Evolutionary conservation across 106 monocot genomes (phyloP).

Genomic region (Ottelia alismoides): DNA sequence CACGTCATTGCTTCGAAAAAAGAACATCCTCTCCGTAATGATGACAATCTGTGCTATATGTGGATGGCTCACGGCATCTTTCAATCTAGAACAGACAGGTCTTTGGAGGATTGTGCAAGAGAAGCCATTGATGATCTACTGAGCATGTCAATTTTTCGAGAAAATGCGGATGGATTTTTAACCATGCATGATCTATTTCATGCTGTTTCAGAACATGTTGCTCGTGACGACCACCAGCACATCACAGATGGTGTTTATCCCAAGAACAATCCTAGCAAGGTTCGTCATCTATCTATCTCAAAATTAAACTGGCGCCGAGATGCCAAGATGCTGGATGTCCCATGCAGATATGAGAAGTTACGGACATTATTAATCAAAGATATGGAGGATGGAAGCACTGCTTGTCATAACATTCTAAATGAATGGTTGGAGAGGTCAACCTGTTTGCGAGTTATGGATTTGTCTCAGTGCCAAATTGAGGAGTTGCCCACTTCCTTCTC

Average conservation of each 20-base stretch:
- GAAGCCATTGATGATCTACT: slow-evolving; percentile 20
- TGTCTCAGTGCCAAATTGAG: neutral
- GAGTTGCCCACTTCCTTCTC: slow-evolving; percentile 9
- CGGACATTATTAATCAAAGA: neutral
- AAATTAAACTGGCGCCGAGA: no score
- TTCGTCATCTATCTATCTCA: no score
- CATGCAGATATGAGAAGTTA: slow-evolving; percentile 8
- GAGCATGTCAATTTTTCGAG: slow-evolving; percentile 8
- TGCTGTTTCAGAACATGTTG: slow-evolving; percentile 20
- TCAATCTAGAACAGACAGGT: neutral
- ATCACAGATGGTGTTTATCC: neutral
- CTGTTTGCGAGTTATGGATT: neutral
- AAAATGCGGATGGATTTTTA: neutral
- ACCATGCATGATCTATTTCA: slow-evolving; percentile 33
- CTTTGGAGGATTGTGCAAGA: slow-evolving; percentile 17
- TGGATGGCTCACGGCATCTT: neutral
- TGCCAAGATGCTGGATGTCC: no score
- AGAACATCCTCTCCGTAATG: neutral
- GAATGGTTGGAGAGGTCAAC: neutral
- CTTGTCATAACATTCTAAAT: neutral
- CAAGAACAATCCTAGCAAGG: neutral
- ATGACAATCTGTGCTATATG: no score
- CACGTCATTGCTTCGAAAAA: neutral
- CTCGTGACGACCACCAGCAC: slow-evolving; percentile 10
- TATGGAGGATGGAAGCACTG: neutral